These are phyloP conservation scores for Penicillium mononematosum DNA, from an alignment of 495 filamentous ascomycete genomes.

Conservation along the genomic window DNA sequence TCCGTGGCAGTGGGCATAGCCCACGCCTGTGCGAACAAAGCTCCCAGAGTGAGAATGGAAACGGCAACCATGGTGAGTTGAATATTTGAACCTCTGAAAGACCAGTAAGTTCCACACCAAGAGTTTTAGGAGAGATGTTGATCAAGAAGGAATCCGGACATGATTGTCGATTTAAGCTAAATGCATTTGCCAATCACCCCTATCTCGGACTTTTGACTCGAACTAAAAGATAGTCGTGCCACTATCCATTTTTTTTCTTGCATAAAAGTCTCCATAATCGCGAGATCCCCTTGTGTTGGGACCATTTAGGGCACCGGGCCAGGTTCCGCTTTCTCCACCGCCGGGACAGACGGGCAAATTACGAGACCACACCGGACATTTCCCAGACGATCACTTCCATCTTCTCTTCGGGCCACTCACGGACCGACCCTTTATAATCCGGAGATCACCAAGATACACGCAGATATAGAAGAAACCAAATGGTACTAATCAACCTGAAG, in stretches of 20 bases:
- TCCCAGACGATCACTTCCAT: background rate
- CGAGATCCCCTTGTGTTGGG: background rate
- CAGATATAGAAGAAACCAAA: background rate
- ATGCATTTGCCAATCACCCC: background rate
- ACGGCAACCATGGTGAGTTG: constrained; percentile 19
- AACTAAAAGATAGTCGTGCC: background rate
- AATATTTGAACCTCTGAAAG: constrained; percentile 1
- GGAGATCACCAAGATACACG: background rate
- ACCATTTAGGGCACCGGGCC: background rate
- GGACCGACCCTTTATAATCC: background rate
- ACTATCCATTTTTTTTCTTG: background rate
- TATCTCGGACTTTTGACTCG: background rate
- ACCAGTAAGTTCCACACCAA: constrained; percentile 6
- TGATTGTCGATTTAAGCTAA: background rate
- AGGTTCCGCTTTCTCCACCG: background rate
- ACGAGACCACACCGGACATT: background rate
- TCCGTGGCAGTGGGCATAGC: constrained; percentile 12
- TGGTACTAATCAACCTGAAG: background rate
- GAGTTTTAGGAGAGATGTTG: background rate
- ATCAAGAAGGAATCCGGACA: constrained; percentile 1
- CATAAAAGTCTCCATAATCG: background rate
- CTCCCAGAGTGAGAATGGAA: constrained; percentile 12
- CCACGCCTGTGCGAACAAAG: constrained; percentile 14
- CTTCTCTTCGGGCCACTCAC: background rate
- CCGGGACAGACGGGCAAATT: background rate